Evolutionary conservation across 192 early-diverging fungal species (phyloP), one percentile per base, ranked within the genome.

Genomic region (Entomortierella parvispora): DNA sequence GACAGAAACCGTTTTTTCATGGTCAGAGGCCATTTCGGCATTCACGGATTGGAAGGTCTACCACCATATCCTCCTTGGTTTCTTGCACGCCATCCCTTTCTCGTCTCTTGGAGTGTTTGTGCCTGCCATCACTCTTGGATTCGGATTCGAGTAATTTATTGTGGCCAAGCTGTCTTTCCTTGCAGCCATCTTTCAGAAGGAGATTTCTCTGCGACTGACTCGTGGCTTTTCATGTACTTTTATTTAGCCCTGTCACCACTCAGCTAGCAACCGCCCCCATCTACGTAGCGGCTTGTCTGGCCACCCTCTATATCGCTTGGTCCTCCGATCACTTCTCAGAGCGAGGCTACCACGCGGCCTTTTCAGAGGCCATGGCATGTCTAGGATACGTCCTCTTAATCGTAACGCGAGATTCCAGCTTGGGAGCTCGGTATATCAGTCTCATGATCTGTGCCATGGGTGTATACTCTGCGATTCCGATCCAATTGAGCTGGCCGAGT

Each of bases 91-190:
- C 58, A 88, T 85, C 29, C 82, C 89, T 9, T 60, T 87, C 14
- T 86, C 86, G 28, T 86, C 85, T 51, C 83, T 88, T 34, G 75
- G 83, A 49, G 83, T 89, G 22, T 90, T 90, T 65, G 64, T 93
- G 46, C 90, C 91, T 1, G 85, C 86, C 14, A 90, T 93, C 28
- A 82, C 90, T 46, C 78, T 76, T 20, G 71, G 82, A 31, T 83
- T 92, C 81, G 89, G 89, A 10, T 90, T 84, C 62, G 45, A 68
- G 7, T 33, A 79, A 7, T 80, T 54, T 33, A 44, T 43, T 26
- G 31, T n/a, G 12, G 12, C 12, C 7, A 29, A 65, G 10, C 23
- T 33, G 25, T 3, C 29, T 18, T 52, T 49, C n/a, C n/a, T n/a
- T n/a, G n/a, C n/a, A n/a, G n/a, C n/a, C n/a, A n/a, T n/a, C n/a